phyloP scores from a whole-genome alignment of 257 asterid species.

The Nicotiana otophora region DNA sequence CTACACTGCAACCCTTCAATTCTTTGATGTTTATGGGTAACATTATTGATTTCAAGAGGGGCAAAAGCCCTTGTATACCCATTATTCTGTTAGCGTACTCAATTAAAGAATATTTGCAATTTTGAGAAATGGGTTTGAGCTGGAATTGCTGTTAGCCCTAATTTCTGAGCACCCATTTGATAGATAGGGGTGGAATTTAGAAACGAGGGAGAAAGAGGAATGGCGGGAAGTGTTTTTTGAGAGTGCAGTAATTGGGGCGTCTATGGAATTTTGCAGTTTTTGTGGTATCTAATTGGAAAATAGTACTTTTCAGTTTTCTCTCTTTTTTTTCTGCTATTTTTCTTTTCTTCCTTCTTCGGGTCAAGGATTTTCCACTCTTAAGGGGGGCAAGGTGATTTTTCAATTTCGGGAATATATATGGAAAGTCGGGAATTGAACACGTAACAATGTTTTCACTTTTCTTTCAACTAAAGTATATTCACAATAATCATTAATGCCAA shows the following conservation, averaged over 20 bases:
- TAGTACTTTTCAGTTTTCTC: no score
- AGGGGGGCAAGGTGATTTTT: no score
- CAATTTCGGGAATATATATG: no score
- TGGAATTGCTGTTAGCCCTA: constrained; percentile 10
- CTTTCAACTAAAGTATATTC: no score
- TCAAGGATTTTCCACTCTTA: no score
- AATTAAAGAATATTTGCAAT: background rate
- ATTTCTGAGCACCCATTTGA: background rate
- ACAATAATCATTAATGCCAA: no score
- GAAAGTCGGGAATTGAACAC: no score
- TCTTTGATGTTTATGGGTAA: constrained; percentile 73
- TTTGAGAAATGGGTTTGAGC: constrained; percentile 10
- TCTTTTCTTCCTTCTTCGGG: no score
- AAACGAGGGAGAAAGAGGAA: background rate
- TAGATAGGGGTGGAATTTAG: no score
- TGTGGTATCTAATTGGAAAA: no score
- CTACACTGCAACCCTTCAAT: constrained; percentile 67
- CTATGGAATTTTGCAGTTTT: background rate
- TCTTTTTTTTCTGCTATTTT: no score
- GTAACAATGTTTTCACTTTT: no score
- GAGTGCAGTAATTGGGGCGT: background rate
- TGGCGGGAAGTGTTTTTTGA: constrained; percentile 17
- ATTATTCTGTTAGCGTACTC: constrained; percentile 22
- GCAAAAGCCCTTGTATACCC: constrained; percentile 90
- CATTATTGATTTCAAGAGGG: constrained; percentile 92